Base-by-base conservation (phyloP, 192 early-diverging fungal genomes). In the Mortierella alpina region DNA sequence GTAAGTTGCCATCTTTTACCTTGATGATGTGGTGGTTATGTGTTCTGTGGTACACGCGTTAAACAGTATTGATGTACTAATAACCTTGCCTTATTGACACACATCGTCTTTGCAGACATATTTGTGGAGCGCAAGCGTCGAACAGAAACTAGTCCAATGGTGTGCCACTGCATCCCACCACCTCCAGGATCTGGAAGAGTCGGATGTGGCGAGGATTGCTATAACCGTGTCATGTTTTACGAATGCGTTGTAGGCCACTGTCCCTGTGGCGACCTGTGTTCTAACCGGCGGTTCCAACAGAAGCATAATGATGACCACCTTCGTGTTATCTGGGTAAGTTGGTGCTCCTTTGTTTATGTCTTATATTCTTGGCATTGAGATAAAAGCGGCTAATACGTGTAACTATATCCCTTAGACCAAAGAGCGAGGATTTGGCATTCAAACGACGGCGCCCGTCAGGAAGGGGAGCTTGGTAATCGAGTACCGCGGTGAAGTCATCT, bases 401-500 rank as follows among this genome's bases (percentile, higher is more conserved):
- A 31, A 31, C 31, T 31, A 1, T 31, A 31, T 31, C 13, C 14
- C 17, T 53, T 73, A 94, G 92, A 92, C 90, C 0, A 60, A 78
- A 10, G 82, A 84, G 18, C 82, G 93, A 22, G 95, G 95, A 14
- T 94, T 89, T 64, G 95, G 95, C 4, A 84, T 96, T 59, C 77
- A 83, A 22, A 88, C 94, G 2, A 66, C 53, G 13, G 75, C 52
- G 6, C 66, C 78, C 14, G 90, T 95, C 44, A 78, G 80, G 53
- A 86, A 86, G 53, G 90, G 87, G 31, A 80, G 70, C 23, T 73
- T 96, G 8, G 86, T 96, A 20, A 86, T 91, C 54, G 95, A 96
- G 71, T 96, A 96, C 82, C 87, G 92, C 5, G 95, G 95, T 5
- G 95, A 96, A 76, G 86, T 96, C 15, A 93, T 96, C 45, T 90